Conservation (phyloP, 148 eudicot genomes). For the Hydrangea macrophylla region DNA sequence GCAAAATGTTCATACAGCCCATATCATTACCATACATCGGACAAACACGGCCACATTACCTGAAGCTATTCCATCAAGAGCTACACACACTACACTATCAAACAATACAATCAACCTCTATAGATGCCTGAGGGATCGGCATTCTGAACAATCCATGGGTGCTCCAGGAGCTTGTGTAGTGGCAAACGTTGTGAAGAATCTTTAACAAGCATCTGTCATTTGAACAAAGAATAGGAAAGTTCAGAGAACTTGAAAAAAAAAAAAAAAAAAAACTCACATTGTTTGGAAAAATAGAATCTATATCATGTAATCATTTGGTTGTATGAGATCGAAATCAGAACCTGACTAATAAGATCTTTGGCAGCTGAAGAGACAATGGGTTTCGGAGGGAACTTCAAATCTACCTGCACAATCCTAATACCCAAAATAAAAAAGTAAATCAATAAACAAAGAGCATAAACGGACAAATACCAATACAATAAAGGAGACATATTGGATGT, state of each 20-base stretch:
- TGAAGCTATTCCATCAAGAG: no score
- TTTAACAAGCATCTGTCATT: constrained; percentile 86
- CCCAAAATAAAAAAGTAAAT: not conserved
- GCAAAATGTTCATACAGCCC: no score
- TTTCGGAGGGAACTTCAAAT: constrained; percentile 72
- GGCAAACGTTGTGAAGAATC: constrained; percentile 79
- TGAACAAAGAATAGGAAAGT: not conserved
- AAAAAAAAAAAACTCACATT: not conserved
- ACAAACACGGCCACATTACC: no score
- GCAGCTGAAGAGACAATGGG: constrained; percentile 80
- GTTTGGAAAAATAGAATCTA: not conserved
- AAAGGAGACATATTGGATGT: no score
- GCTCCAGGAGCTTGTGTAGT: constrained; percentile 87
- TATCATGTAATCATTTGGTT: not conserved
- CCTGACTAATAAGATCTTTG: constrained; percentile 75
- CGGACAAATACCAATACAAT: no score
- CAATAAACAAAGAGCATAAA: not conserved
- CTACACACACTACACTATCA: not conserved
- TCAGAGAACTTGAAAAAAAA: not conserved
- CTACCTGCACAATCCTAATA: constrained; percentile 83
- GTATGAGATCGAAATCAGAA: not conserved
- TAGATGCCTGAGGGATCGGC: constrained; percentile 90
- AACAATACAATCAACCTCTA: constrained; percentile 30
- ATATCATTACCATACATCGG: no score
- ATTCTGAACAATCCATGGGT: constrained; percentile 91